phyloP scores from a whole-genome alignment of 2,329 filamentous ascomycete genomes.

The Colletotrichum sp. region DNA sequence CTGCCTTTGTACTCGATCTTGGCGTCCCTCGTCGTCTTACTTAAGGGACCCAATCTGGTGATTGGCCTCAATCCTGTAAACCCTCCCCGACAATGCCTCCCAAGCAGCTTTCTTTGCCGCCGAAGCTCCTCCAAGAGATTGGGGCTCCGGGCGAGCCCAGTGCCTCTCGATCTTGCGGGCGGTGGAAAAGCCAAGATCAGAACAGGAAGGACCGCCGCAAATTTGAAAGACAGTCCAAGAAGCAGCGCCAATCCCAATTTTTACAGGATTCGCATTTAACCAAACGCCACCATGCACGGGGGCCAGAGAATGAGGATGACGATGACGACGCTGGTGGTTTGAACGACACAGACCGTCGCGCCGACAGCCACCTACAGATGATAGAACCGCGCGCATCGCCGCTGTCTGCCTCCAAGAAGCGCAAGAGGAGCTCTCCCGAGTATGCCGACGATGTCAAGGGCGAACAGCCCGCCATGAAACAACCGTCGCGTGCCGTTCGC shows the following conservation, averaged over 20 bases:
- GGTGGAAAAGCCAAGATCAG: constrained; percentile 22
- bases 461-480: not conserved
- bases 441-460: constrained; percentile 28
- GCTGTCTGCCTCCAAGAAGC: not conserved
- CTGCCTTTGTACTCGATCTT: not conserved
- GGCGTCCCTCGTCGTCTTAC: not conserved
- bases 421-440: constrained; percentile 13
- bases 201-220: constrained; percentile 71
- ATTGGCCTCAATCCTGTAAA: not conserved
- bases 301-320: constrained; percentile 28
- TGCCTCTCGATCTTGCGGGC: constrained; percentile 1
- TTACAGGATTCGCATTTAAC: constrained; percentile 25
- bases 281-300: constrained; percentile 23
- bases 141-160: constrained; percentile 24
- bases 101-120: constrained; percentile 47
- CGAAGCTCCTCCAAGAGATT: constrained; percentile 48
- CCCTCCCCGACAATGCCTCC: constrained; percentile 28
- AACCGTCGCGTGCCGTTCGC: constrained; percentile 42
- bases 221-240: constrained; percentile 67
- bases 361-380: not conserved
- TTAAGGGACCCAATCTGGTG: not conserved
- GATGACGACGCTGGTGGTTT: constrained; percentile 24
- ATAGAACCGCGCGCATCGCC: not conserved
- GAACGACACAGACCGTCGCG: not conserved
- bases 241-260: constrained; percentile 36